phyloP scores from a whole-genome alignment of 1,284 basidiomycete genomes.

The Calocybe gambosa region DNA sequence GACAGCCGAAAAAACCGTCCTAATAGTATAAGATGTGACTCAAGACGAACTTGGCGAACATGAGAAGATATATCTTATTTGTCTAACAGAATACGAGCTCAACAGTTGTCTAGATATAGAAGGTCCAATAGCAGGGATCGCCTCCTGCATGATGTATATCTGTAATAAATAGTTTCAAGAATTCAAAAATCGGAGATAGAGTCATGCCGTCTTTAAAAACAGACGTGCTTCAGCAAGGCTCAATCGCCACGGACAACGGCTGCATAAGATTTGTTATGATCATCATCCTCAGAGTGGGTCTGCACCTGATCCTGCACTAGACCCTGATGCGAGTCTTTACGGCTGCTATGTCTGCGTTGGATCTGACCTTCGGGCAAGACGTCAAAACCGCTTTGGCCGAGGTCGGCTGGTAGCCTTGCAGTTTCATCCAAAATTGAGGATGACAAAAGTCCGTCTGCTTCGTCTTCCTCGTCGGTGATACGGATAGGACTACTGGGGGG shows the following conservation, averaged over 20 bases:
- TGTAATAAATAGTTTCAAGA: not conserved
- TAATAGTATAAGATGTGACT: too few relatives aligned
- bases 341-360: constrained; percentile 15
- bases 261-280: not conserved
- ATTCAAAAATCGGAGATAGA: too few relatives aligned
- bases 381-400: constrained; percentile 67
- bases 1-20: too few relatives aligned
- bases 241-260: not conserved
- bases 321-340: not conserved
- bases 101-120: not conserved
- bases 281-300: not conserved
- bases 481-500: constrained; percentile 21
- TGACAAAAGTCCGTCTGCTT: constrained; percentile 35
- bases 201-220: too few relatives aligned
- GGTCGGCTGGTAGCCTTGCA: constrained; percentile 64
- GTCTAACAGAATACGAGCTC: not conserved
- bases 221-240: not conserved
- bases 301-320: not conserved
- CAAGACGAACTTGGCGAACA: too few relatives aligned
- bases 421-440: constrained; percentile 59
- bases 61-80: too few relatives aligned
- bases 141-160: not conserved
- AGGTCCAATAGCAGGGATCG: not conserved
- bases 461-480: constrained; percentile 38
- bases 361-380: constrained; percentile 54